phyloP scores from a whole-genome alignment of 345 rosid species.

The Pelargonium nanum region DNA sequence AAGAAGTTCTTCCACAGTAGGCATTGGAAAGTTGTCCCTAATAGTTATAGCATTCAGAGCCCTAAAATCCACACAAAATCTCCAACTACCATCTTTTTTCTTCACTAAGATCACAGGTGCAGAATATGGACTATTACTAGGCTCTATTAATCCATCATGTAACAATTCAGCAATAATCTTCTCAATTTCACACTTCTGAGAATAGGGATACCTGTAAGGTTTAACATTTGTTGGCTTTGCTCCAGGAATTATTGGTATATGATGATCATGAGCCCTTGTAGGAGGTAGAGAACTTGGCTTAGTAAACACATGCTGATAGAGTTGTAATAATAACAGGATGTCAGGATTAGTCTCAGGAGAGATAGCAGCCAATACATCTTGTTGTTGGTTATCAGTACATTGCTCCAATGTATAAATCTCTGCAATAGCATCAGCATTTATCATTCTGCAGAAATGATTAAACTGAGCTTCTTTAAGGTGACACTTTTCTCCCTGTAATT shows the following conservation, averaged over 20 bases:
- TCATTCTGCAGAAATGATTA: no score
- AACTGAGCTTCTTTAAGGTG: no score
- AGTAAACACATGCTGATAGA: no score
- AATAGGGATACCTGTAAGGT: not conserved
- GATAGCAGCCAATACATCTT: no score
- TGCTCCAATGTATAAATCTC: no score
- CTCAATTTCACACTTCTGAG: not conserved
- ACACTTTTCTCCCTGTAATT: no score
- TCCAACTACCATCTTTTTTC: not conserved
- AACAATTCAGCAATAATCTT: not conserved
- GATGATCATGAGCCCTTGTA: not conserved
- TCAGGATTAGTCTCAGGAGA: no score
- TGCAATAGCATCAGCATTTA: no score
- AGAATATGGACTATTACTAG: not conserved
- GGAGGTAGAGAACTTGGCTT: not conserved
- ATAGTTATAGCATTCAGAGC: not conserved
- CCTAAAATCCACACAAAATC: not conserved
- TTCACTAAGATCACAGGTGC: not conserved
- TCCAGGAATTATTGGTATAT: not conserved
- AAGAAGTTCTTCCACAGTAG: not conserved
- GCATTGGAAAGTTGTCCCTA: not conserved
- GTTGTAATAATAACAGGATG: no score
- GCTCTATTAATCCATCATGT: not conserved
- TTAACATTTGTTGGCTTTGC: not conserved
- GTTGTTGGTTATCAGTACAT: no score